Base-by-base conservation (phyloP, 2,329 filamentous ascomycete species). In the Xylaria sp. region DNA sequence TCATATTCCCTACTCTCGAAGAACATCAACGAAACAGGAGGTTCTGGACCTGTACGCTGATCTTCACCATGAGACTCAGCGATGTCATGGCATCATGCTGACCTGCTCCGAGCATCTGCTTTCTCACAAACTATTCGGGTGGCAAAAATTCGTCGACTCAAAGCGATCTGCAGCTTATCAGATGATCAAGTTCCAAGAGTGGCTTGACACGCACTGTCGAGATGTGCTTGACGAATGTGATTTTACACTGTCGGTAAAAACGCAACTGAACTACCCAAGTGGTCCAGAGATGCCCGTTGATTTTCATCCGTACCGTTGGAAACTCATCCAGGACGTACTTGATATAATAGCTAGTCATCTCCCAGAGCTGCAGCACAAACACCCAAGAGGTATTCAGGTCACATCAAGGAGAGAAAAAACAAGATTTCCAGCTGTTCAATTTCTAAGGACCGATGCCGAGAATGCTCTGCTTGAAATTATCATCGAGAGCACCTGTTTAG, bases 171-270 rank as follows among this genome's bases (percentile, higher is more conserved):
- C 83, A 23, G 85, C 86, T 0, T 73, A 71, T 0, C 72, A 68
- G 0, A 87, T 92, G 83, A 80, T 89, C 4, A 74, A 75, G 0
- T 82, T 83, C 0, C 87, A 91, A 40, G 62, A 74, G 0, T 87
- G 85, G 80, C 74, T 92, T 6, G 79, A 85, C 2, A 64, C 68
- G 0, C 73, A 80, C 1, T 86, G 83, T 2, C 83, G 89, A 0
- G 90, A 93, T 73, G 81, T 92, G 0, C 77, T 92, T 0, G 90
- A 92, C 69, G 90, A 92, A 73, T 90, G 84, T 2, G 87, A 89
- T 68, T 81, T 85, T 46, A 88, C 85, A 0, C 76, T 90, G 0
- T 83, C 83, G 0, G 81, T 85, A 0, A 84, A 83, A 40, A 88
- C 85, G 0, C 86, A 90, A 66, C 76, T 90, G 0, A 87, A 89